Evolutionary conservation across 768 basidiomycete genomes (phyloP).

Genomic region (Hebeloma cylindrosporum): DNA sequence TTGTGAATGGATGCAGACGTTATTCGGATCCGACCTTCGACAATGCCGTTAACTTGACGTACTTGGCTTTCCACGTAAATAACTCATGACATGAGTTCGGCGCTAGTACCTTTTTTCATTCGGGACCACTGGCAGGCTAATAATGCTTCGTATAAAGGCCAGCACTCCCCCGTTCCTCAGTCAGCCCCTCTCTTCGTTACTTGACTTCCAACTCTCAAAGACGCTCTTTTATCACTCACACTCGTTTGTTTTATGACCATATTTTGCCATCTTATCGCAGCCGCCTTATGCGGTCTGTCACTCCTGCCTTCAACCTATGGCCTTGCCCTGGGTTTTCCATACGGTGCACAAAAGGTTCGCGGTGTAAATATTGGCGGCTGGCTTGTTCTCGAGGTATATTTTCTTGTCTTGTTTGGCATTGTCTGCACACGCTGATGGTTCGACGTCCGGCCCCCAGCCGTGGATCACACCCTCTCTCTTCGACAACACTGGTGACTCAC

Average conservation of each 20-base stretch:
- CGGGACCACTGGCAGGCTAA: too few species aligned
- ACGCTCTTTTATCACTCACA: constrained; percentile 4
- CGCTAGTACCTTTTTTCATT: too few species aligned
- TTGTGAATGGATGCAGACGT: too few species aligned
- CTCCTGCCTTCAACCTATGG: constrained; percentile 23
- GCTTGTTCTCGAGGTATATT: constrained; percentile 46
- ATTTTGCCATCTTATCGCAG: not conserved
- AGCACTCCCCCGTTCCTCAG: too few species aligned
- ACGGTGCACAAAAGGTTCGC: constrained; percentile 68
- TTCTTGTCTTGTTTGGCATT: not conserved
- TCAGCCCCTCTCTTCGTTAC: too few species aligned
- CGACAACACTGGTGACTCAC: constrained; percentile 54
- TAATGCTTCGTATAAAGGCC: too few species aligned
- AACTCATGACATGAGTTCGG: too few species aligned
- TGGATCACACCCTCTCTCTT: constrained; percentile 80
- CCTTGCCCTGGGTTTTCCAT: constrained; percentile 59
- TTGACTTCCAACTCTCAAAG: constrained; percentile 3
- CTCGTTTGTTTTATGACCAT: constrained; percentile 6
- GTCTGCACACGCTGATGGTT: constrained; percentile 4
- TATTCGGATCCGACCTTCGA: too few species aligned
- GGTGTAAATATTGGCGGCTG: constrained; percentile 79
- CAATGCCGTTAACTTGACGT: too few species aligned
- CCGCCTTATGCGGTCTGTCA: constrained; percentile 6
- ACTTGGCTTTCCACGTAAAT: too few species aligned
- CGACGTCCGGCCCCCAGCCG: constrained; percentile 50